Evolutionary conservation across 1,284 basidiomycete genomes (phyloP), one percentile per base, ranked within the genome.

Genomic region (Austroboletus rostrupii): DNA sequence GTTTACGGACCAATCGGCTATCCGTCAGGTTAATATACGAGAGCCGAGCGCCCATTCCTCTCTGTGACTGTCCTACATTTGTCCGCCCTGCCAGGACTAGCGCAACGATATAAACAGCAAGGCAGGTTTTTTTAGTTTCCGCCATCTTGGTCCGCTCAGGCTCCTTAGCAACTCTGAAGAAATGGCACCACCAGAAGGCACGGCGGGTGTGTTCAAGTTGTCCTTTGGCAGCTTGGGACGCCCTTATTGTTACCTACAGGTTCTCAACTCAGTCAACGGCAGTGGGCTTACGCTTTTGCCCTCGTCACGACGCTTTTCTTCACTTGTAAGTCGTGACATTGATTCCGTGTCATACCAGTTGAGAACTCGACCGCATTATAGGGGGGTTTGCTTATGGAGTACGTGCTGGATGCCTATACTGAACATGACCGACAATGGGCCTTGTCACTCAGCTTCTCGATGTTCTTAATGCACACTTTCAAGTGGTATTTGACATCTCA

Each of bases 391-490:
- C 86, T 2, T 87, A 89, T 58, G 87, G 87, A 38, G 80, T 83
- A 64, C 61, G 78, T 57, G 16, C 28, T 21, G 16, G 28, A 17
- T 16, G 5, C 1, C 43, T 5, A 10, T 39, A 12, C 31, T 19
- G 17, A 11, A 29, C 5, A 32, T 50, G 9, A n/a, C 40, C 35
- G 11, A 20, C 33, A 21, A 58, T 17, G 5, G 23, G 26, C 11
- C 3, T 39, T 31, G 31, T 43, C 8, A 19, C 69, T 64, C 9
- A 87, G 75, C 79, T 92, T 46, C 84, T 93, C 56, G 91, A 93
- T 68, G 90, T 92, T 31, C 75, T 92, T 50, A 90, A 90, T 70
- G 81, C 87, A 48, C 87, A 90, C 64, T 90, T 91, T 68, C 89
- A 89, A 70, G 67, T 62, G 12, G 79, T 88, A 10, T 85, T 90